Evolutionary conservation across 768 basidiomycete species (phyloP).

Genomic region (Cyclocybe aegerita): DNA sequence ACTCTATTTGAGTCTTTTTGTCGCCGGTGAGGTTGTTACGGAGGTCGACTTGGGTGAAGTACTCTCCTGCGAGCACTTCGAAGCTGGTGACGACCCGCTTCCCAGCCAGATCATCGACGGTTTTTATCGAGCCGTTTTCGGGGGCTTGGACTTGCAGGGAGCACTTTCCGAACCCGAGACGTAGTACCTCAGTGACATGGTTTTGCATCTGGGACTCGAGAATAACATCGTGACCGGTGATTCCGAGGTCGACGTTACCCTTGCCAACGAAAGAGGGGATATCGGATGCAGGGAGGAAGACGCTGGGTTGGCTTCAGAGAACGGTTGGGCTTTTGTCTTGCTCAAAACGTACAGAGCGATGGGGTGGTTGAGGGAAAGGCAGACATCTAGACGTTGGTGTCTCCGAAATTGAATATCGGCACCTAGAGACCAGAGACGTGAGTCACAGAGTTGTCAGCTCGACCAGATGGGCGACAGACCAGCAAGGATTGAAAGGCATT

Average conservation of each 20-base stretch:
- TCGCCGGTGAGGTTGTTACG: slow-evolving; percentile 50
- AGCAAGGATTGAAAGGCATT: slow-evolving; percentile 80
- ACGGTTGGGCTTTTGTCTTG: not conserved
- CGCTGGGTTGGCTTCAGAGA: slow-evolving; percentile 43
- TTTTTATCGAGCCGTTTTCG: slow-evolving; percentile 65
- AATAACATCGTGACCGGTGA: slow-evolving; percentile 97
- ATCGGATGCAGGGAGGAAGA: slow-evolving; percentile 95
- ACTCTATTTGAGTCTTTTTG: slow-evolving; percentile 78
- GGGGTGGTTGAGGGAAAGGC: slow-evolving; percentile 88
- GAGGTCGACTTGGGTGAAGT: slow-evolving; percentile 70
- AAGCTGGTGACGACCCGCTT: slow-evolving; percentile 95
- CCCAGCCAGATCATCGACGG: slow-evolving; percentile 79
- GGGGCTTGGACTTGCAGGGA: slow-evolving; percentile 89
- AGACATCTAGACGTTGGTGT: slow-evolving; percentile 86
- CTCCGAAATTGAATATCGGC: slow-evolving; percentile 95
- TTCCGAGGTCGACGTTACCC: slow-evolving; percentile 94
- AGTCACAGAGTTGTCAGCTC: slow-evolving; percentile 6
- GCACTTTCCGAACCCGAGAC: slow-evolving; percentile 92
- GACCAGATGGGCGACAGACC: slow-evolving; percentile 45
- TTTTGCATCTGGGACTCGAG: slow-evolving; percentile 84
- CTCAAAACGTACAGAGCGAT: slow-evolving; percentile 79
- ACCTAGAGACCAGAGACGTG: slow-evolving; percentile 42
- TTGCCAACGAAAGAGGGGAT: slow-evolving; percentile 99
- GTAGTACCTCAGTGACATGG: slow-evolving; percentile 75
- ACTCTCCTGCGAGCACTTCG: slow-evolving; percentile 79